Percentiles rank a stretch among this genome's conserved stretches.
These are phyloP conservation scores for Fusarium denticulatum DNA, from an alignment of 2,329 filamentous ascomycete species.

Conservation along the genomic window DNA sequence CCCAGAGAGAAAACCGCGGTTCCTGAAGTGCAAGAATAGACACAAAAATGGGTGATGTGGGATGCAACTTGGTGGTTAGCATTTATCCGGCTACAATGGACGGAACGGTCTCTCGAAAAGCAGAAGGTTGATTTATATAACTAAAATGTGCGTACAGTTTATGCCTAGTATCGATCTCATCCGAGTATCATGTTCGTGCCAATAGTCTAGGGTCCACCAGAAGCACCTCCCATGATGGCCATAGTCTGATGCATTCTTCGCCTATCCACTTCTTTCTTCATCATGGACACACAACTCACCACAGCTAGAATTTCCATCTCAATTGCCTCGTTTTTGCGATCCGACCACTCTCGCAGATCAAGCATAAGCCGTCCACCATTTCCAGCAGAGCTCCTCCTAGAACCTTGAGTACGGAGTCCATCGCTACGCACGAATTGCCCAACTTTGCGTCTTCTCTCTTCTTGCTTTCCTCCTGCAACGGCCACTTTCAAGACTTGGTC, in stretches of 20 bases:
- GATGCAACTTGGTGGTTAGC: background rate
- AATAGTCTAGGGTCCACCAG: slow-evolving; percentile 8
- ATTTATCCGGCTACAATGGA: background rate
- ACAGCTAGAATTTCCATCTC: slow-evolving; percentile 63
- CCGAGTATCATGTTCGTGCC: background rate
- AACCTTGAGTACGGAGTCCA: slow-evolving; percentile 53
- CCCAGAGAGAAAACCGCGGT: slow-evolving; percentile 40
- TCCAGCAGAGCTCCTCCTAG: slow-evolving; percentile 52
- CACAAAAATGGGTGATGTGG: background rate
- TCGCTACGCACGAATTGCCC: slow-evolving; percentile 57
- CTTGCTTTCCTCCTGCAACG: slow-evolving; percentile 39
- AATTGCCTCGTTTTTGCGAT: slow-evolving; percentile 45
- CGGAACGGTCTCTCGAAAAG: background rate
- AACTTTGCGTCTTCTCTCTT: slow-evolving; percentile 48
- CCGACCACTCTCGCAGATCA: slow-evolving; percentile 52
- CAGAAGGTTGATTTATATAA: background rate
- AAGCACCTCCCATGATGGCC: slow-evolving; percentile 50
- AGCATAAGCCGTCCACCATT: slow-evolving; percentile 61
- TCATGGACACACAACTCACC: slow-evolving; percentile 67
- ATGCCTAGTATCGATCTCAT: slow-evolving; percentile 1
- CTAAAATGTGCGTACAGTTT: background rate
- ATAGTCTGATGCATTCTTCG: slow-evolving; percentile 62
- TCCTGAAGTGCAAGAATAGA: slow-evolving; percentile 34
- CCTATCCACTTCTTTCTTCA: slow-evolving; percentile 73
- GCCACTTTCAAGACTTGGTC: slow-evolving; percentile 55